phyloP scores from a whole-genome alignment of 495 filamentous ascomycete species.

The Penicillium cataractarum region DNA sequence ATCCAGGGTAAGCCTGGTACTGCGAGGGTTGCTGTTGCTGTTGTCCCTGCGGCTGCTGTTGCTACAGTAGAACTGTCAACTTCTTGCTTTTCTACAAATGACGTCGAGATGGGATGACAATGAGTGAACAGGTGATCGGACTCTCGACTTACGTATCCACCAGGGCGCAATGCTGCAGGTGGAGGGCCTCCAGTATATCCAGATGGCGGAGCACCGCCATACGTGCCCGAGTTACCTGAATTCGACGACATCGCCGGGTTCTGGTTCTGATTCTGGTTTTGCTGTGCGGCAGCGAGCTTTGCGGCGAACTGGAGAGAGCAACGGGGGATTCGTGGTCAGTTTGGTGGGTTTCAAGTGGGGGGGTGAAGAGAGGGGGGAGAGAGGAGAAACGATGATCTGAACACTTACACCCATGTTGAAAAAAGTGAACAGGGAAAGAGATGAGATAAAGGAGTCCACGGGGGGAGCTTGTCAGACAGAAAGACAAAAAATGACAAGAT shows the following conservation, averaged over 20 bases:
- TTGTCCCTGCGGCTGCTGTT: slow-evolving; percentile 18
- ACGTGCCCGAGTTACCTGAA: slow-evolving; percentile 31
- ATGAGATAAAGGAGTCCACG: neutral
- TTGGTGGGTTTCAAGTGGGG: neutral
- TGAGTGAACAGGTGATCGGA: slow-evolving; percentile 17
- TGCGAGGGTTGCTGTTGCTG: slow-evolving; percentile 25
- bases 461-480: neutral
- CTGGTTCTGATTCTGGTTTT: slow-evolving; percentile 24
- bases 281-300: slow-evolving; percentile 47
- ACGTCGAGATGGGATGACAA: slow-evolving; percentile 23
- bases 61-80: slow-evolving; percentile 1
- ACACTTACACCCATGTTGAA: slow-evolving; percentile 42
- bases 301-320: slow-evolving; percentile 42
- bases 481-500: slow-evolving; percentile 6
- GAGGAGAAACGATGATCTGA: slow-evolving; percentile 22
- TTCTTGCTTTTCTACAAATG: slow-evolving; percentile 17
- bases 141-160: slow-evolving; percentile 44
- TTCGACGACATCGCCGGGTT: slow-evolving; percentile 16
- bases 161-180: slow-evolving; percentile 41
- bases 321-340: slow-evolving; percentile 3
- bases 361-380: neutral
- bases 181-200: slow-evolving; percentile 49
- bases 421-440: slow-evolving; percentile 4
- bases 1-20: slow-evolving; percentile 50
- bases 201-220: slow-evolving; percentile 44